These are phyloP conservation scores for Gardenia jasminoides DNA, from an alignment of 257 asterid genomes.

Conservation along the genomic window DNA sequence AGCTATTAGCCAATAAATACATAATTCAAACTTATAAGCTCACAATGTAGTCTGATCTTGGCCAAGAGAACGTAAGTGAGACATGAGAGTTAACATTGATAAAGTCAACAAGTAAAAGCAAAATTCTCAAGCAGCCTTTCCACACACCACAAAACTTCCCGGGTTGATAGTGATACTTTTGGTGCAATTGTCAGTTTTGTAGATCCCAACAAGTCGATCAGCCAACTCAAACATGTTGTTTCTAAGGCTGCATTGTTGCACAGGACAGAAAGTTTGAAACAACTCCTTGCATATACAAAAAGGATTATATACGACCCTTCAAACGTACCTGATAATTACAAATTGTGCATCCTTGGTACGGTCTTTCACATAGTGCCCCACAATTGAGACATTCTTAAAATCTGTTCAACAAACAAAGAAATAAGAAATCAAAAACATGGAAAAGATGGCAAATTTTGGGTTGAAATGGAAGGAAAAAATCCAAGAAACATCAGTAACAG, in stretches of 20 bases:
- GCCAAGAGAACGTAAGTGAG: background rate
- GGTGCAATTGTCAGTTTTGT: slow-evolving; percentile 97
- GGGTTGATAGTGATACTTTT: slow-evolving; percentile 91
- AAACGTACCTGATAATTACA: slow-evolving; percentile 75
- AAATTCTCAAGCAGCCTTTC: slow-evolving; percentile 49
- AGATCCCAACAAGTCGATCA: slow-evolving; percentile 88
- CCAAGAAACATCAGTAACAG: background rate
- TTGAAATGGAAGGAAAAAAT: background rate
- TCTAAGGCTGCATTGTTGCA: slow-evolving; percentile 61
- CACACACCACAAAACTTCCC: slow-evolving; percentile 82
- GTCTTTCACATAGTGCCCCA: slow-evolving; percentile 97
- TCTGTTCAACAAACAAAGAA: slow-evolving; percentile 37
- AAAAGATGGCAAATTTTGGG: background rate
- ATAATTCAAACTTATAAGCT: background rate
- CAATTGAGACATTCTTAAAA: slow-evolving; percentile 96
- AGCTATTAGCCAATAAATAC: background rate
- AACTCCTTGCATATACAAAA: background rate
- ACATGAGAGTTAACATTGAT: slow-evolving; percentile 11
- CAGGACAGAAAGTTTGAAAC: background rate
- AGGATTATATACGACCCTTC: background rate
- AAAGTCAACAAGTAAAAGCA: background rate
- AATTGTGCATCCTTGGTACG: slow-evolving; percentile 99
- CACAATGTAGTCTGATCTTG: background rate
- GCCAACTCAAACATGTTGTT: slow-evolving; percentile 97
- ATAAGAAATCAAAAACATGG: background rate